These are phyloP conservation scores for Pythium sp. DNA, from an alignment of 352 stramenopile species.

Conservation along the genomic window DNA sequence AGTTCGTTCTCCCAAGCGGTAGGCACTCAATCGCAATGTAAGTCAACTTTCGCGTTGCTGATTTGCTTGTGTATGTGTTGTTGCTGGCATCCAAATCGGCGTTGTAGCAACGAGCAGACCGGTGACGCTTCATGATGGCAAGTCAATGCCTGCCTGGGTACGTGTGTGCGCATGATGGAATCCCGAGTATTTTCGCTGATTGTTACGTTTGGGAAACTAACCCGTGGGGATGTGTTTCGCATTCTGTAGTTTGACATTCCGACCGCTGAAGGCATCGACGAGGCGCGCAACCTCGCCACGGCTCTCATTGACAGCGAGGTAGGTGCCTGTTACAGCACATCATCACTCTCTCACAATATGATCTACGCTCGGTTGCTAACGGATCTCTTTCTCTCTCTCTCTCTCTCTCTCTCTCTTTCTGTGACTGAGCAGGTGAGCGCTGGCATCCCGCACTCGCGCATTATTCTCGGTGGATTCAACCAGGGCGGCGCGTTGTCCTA, in stretches of 20 bases:
- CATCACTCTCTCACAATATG: neutral
- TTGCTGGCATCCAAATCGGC: neutral
- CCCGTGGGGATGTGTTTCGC: neutral
- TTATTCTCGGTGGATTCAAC: conserved; percentile 94
- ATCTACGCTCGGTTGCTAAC: neutral
- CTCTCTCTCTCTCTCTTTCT: neutral
- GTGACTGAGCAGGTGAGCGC: conserved; percentile 25
- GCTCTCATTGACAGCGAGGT: conserved; percentile 83
- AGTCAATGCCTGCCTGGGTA: conserved; percentile 92
- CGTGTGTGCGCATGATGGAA: conserved; percentile 1
- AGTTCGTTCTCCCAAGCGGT: conserved; percentile 78
- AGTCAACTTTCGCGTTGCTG: neutral
- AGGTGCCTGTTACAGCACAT: neutral
- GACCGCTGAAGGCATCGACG: conserved; percentile 85
- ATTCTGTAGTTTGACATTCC: conserved; percentile 90
- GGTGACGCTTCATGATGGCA: conserved; percentile 95
- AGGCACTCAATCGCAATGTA: neutral
- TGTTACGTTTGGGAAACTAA: neutral
- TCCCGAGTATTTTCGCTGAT: neutral
- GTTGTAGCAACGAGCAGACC: conserved; percentile 76
- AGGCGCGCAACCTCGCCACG: conserved; percentile 64
- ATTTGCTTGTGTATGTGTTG: neutral
- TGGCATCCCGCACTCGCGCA: conserved; percentile 84
- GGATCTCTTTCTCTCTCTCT: neutral
- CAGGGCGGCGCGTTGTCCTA: conserved; percentile 63